Evolutionary conservation across 805 yeast species (phyloP), one percentile per base, ranked within the genome.

Genomic region (Candida takata): DNA sequence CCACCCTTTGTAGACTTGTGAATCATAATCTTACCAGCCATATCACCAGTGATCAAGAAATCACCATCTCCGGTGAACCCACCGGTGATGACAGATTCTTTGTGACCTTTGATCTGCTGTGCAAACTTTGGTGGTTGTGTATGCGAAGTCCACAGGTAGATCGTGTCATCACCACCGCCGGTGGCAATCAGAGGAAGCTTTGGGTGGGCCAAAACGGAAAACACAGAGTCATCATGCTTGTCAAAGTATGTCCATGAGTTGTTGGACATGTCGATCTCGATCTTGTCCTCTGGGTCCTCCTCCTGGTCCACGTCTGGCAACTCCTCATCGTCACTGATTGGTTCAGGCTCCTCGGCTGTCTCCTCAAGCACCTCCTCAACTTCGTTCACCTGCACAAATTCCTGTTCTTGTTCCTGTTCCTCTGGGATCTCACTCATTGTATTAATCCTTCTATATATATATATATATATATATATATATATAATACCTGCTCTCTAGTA

Each of bases 81-180:
- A 34, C 92, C 88, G 7, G 85, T 68, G 34, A 86, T 73, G 4
- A 92, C 92, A 23, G 95, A 82, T 58, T 92, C 99, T 27, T 79
- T 79, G 61, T 85, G 95, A 15, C 90, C 95, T 35, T 65, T 65
- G 40, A 92, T 64, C 49, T 83, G 78, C 27, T 83, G 78, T 3
- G 86, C 88, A 38, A 83, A 68, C 43, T 79, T 75, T 9, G 96
- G 85, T 23, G 95, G 95, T 41, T 75, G 77, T 3, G 85, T 69
- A 58, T 86, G 94, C 2, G 95, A 80, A 4, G 96, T 86, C 97
- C 97, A 92, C 50, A 92, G 56, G 55, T 76, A 84, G 2, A 88
- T 96, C 18, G 75, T 67, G 57, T 90, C 79, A 58, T 92, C 99
- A 40, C 95, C 97, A 28, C 96, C 97, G 21, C 99, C 98, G 16